phyloP scores from a whole-genome alignment of 176 grass and related monocot species.

The Bromus sterilis region DNA sequence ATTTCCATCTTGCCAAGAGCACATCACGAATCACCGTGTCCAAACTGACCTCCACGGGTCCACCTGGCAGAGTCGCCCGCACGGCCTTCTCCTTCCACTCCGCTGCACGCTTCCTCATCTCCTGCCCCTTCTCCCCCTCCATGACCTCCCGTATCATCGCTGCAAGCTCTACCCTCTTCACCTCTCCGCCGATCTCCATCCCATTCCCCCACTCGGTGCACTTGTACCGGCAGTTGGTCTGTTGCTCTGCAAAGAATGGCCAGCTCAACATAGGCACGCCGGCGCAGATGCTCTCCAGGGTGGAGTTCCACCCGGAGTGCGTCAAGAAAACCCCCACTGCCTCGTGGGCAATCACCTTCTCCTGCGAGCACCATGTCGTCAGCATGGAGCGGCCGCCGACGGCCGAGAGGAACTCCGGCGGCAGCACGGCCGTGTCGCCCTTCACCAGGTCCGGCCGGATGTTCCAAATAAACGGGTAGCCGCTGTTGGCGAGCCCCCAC shows the following conservation, averaged over 20 bases:
- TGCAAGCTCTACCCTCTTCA: constrained; percentile 29
- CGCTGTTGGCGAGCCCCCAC: constrained; percentile 46
- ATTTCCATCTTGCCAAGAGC: not conserved
- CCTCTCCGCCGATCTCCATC: constrained; percentile 52
- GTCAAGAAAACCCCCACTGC: constrained; percentile 39
- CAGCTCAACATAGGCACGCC: constrained; percentile 60
- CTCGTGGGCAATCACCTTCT: constrained; percentile 34
- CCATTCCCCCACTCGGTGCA: constrained; percentile 50
- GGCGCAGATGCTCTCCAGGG: constrained; percentile 19
- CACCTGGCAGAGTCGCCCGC: not conserved
- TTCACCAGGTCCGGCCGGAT: constrained; percentile 35
- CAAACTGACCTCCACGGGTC: not conserved
- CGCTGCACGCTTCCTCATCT: constrained; percentile 24
- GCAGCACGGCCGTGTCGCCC: constrained; percentile 16
- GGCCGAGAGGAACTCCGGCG: constrained; percentile 19
- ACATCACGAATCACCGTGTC: not conserved
- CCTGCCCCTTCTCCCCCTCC: constrained; percentile 41
- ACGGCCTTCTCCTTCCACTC: constrained; percentile 44
- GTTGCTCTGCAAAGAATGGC: constrained; percentile 73
- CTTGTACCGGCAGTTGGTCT: constrained; percentile 48
- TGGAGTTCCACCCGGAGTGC: not conserved
- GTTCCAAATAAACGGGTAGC: constrained; percentile 43
- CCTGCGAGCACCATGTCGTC: constrained; percentile 59
- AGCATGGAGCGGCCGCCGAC: constrained; percentile 22
- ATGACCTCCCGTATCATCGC: constrained; percentile 34